A percentile compares a stretch with the other conserved stretches of the same genome.
Evolutionary conservation across 2,329 filamentous ascomycete genomes (phyloP).

Genomic region (Aspergillus terreus): DNA sequence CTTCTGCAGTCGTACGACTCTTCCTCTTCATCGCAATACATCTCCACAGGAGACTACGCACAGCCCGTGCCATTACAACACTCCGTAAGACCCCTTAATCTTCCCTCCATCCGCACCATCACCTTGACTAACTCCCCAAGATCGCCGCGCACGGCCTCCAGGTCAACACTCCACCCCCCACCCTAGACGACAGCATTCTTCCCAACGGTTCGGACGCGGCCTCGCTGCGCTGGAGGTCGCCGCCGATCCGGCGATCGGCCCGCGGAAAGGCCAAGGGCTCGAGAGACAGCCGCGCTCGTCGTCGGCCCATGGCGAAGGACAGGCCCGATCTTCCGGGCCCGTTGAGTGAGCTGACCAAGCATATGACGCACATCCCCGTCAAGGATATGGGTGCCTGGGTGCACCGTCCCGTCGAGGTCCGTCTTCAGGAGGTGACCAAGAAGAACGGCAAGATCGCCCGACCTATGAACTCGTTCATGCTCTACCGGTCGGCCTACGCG

Average conservation of each 20-base stretch:
- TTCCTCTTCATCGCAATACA: slow-evolving; percentile 10
- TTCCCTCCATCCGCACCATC: neutral
- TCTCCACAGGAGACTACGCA: slow-evolving; percentile 15
- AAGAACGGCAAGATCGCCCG: slow-evolving; percentile 78
- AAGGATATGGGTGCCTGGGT: slow-evolving; percentile 80
- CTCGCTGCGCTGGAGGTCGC: slow-evolving; percentile 16
- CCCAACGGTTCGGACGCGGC: slow-evolving; percentile 9
- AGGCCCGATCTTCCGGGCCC: slow-evolving; percentile 16
- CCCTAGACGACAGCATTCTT: slow-evolving; percentile 17
- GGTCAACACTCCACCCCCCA: slow-evolving; percentile 22
- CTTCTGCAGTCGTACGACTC: slow-evolving; percentile 16
- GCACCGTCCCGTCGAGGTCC: slow-evolving; percentile 62
- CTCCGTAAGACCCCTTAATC: slow-evolving; percentile 16
- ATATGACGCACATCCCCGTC: slow-evolving; percentile 54
- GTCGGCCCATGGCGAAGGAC: slow-evolving; percentile 1
- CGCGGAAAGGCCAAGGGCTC: slow-evolving; percentile 10
- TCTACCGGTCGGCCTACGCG: slow-evolving; percentile 91
- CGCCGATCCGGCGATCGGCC: slow-evolving; percentile 10
- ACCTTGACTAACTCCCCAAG: slow-evolving; percentile 5
- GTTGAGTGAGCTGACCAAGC: slow-evolving; percentile 25
- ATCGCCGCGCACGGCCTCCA: slow-evolving; percentile 16
- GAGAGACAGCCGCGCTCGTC: slow-evolving; percentile 11
- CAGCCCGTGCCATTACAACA: slow-evolving; percentile 7
- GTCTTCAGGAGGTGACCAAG: slow-evolving; percentile 65
- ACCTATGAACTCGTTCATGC: slow-evolving; percentile 97